Evolutionary conservation across 2,329 filamentous ascomycete species (phyloP).

Genomic region (Exophiala oligosperma): DNA sequence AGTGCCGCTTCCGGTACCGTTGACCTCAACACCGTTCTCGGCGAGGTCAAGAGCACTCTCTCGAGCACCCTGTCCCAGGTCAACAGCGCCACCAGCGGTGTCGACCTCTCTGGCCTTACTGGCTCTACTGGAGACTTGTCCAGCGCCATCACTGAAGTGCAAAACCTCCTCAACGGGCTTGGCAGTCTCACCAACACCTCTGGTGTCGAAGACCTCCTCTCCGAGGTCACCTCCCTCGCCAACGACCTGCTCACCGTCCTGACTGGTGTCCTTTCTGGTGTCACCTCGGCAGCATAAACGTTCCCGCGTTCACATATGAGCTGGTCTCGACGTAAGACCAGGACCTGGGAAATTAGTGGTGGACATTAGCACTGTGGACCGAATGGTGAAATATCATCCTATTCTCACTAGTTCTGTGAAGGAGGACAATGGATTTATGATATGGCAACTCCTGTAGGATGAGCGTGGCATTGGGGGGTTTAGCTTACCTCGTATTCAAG

Average conservation of each 20-base stretch:
- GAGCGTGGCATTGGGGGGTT: too few relatives aligned
- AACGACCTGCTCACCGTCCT: conserved; percentile 4
- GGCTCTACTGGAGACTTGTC: background rate
- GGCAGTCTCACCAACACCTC: conserved; percentile 1
- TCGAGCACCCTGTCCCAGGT: conserved; percentile 2
- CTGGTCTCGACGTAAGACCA: too few relatives aligned
- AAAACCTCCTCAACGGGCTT: conserved; percentile 4
- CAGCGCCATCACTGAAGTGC: conserved; percentile 6
- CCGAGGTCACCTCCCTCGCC: background rate
- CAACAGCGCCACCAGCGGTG: conserved; percentile 3
- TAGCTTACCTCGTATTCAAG: too few relatives aligned
- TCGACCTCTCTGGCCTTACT: background rate
- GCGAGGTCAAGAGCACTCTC: conserved; percentile 4
- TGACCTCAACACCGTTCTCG: conserved; percentile 9
- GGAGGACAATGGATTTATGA: too few relatives aligned
- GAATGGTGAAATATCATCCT: too few relatives aligned
- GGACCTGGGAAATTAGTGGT: too few relatives aligned
- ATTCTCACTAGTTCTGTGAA: too few relatives aligned
- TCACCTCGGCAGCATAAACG: background rate
- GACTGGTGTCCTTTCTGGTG: background rate
- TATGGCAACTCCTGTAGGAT: too few relatives aligned
- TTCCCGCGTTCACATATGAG: too few relatives aligned
- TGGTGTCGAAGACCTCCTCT: conserved; percentile 4
- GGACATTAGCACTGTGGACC: too few relatives aligned
- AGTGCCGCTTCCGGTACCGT: conserved; percentile 2